Conservation (phyloP, 2,329 filamentous ascomycete genomes). For the Leptographium procerum region DNA sequence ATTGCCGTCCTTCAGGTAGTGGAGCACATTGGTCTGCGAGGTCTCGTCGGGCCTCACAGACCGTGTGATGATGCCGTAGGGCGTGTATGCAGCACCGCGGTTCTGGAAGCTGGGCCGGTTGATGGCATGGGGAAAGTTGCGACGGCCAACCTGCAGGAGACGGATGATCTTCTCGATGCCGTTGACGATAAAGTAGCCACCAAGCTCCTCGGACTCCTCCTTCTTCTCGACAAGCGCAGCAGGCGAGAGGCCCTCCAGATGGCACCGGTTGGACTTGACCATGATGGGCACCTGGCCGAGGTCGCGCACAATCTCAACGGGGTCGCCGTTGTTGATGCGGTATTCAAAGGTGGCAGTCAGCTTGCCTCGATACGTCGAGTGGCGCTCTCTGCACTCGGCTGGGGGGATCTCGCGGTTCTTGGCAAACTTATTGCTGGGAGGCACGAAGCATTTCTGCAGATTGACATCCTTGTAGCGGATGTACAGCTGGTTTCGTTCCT, state of each 20-base stretch:
- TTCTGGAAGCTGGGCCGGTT: conserved; percentile 80
- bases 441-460: conserved; percentile 71
- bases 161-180: conserved; percentile 95
- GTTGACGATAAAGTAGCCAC: conserved; percentile 95
- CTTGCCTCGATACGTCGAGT: conserved; percentile 81
- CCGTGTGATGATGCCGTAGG: conserved; percentile 81
- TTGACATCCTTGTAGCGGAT: conserved; percentile 72
- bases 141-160: conserved; percentile 76
- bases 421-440: conserved; percentile 72
- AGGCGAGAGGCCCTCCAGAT: conserved; percentile 77
- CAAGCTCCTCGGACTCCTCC: conserved; percentile 91
- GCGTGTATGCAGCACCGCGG: conserved; percentile 77
- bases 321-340: conserved; percentile 75
- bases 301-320: conserved; percentile 71
- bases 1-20: conserved; percentile 92
- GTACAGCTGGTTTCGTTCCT: conserved; percentile 60
- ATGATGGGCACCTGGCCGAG: conserved; percentile 86
- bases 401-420: conserved; percentile 79
- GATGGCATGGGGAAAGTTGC: conserved; percentile 94
- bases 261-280: conserved; percentile 86
- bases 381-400: conserved; percentile 86
- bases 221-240: conserved; percentile 73
- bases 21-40: conserved; percentile 91
- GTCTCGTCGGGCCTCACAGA: conserved; percentile 95
- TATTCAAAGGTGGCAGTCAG: conserved; percentile 77